These are phyloP conservation scores for Akanthomyces uredinophilus DNA, from an alignment of 2,329 filamentous ascomycete species.

Conservation along the genomic window DNA sequence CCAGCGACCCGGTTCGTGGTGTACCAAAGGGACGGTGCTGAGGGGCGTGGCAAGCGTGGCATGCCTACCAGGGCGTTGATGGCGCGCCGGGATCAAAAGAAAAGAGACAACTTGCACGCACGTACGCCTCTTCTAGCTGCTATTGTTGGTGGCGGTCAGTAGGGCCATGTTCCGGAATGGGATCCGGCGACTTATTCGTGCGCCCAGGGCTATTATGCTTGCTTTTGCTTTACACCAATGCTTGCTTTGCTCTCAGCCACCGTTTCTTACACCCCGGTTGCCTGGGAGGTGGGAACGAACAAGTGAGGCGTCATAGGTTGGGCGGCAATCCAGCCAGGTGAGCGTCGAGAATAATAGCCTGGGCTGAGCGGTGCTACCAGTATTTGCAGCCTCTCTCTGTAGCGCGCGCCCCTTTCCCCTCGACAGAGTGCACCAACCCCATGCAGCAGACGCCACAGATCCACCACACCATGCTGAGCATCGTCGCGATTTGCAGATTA, in stretches of 20 bases:
- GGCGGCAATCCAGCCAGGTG: slow-evolving; percentile 5
- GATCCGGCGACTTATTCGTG: slow-evolving; percentile 9
- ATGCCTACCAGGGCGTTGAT: slow-evolving; percentile 4
- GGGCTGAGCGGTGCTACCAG: background rate
- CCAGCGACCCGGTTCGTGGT: slow-evolving; percentile 8
- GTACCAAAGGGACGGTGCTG: background rate
- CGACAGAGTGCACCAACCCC: background rate
- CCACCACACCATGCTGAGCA: slow-evolving; percentile 13
- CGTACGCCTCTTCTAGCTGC: background rate
- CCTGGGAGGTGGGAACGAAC: background rate
- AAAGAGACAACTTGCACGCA: slow-evolving; percentile 8
- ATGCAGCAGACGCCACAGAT: slow-evolving; percentile 12
- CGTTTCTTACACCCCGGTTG: background rate
- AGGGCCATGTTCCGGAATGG: slow-evolving; percentile 1
- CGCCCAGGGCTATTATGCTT: slow-evolving; percentile 7
- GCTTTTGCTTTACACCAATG: background rate
- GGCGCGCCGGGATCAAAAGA: background rate
- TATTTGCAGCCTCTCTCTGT: slow-evolving; percentile 9
- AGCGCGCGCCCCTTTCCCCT: slow-evolving; percentile 3
- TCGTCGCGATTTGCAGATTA: slow-evolving; percentile 15
- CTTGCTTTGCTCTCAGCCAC: slow-evolving; percentile 12
- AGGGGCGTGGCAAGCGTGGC: slow-evolving; percentile 7
- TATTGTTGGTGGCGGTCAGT: slow-evolving; percentile 3
- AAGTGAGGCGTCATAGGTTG: slow-evolving; percentile 8
- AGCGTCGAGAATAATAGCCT: background rate